Evolutionary conservation across 805 yeast genomes (phyloP).

Genomic region (Metschnikowia gelsemii): DNA sequence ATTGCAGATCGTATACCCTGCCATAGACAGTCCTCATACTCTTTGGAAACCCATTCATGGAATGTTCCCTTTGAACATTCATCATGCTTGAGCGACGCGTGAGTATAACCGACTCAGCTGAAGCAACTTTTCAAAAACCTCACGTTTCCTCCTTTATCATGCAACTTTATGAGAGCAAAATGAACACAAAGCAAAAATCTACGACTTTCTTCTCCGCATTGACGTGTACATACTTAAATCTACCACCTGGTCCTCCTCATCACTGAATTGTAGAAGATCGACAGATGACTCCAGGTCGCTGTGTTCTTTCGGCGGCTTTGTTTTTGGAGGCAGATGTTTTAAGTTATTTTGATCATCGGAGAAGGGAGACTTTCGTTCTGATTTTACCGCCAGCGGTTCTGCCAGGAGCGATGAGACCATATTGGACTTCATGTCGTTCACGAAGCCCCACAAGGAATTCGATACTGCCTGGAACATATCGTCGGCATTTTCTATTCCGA

Average conservation of each 20-base stretch:
- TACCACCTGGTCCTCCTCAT: slow-evolving; percentile 24
- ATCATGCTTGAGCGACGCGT: too few species aligned
- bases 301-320: background rate
- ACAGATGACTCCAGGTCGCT: slow-evolving; percentile 2
- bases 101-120: too few species aligned
- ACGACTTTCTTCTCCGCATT: slow-evolving; percentile 5
- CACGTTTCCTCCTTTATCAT: too few species aligned
- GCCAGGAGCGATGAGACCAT: slow-evolving; percentile 13
- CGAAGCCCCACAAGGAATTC: slow-evolving; percentile 43
- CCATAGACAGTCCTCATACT: too few species aligned
- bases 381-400: background rate
- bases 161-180: too few species aligned
- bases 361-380: too few species aligned
- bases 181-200: too few species aligned
- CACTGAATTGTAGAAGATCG: slow-evolving; percentile 9
- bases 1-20: too few species aligned
- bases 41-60: too few species aligned
- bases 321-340: background rate
- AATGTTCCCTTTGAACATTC: too few species aligned
- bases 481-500: slow-evolving; percentile 19
- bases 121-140: too few species aligned
- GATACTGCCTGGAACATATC: slow-evolving; percentile 44
- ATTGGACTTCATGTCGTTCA: slow-evolving; percentile 37
- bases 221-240: slow-evolving; percentile 30
- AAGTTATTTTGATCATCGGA: background rate